phyloP scores from a whole-genome alignment of 805 yeast genomes.

The Cyberlindnera meyerae region DNA sequence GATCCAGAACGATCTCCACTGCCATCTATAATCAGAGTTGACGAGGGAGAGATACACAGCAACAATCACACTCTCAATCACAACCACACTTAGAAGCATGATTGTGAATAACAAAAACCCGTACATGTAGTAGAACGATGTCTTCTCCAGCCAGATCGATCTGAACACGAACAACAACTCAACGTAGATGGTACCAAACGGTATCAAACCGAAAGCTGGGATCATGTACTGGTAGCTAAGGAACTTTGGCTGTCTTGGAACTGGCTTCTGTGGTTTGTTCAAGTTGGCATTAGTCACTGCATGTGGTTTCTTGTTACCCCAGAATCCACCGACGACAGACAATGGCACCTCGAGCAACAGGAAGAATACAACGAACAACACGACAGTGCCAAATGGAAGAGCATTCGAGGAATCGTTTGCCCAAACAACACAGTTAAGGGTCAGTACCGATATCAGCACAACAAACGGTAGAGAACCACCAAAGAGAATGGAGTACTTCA shows the following conservation, averaged over 20 bases:
- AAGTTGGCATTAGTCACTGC: conserved; percentile 14
- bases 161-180: conserved; percentile 70
- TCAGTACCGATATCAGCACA: conserved; percentile 44
- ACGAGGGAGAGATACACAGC: conserved; percentile 60
- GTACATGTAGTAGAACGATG: conserved; percentile 73
- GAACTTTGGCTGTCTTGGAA: conserved; percentile 35
- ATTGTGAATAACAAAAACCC: conserved; percentile 69
- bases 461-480: conserved; percentile 46
- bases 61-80: conserved; percentile 67
- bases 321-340: conserved; percentile 65
- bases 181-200: conserved; percentile 77
- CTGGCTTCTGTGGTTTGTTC: conserved; percentile 18
- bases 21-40: conserved; percentile 63
- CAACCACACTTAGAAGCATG: conserved; percentile 52
- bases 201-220: conserved; percentile 61
- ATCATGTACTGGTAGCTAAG: conserved; percentile 25
- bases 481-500: conserved; percentile 35
- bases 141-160: conserved; percentile 74
- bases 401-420: conserved; percentile 70
- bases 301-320: conserved; percentile 35
- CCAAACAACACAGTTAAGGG: conserved; percentile 69
- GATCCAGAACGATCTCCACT: conserved; percentile 72
- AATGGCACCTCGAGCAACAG: conserved; percentile 69
- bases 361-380: conserved; percentile 54
- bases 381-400: conserved; percentile 71